Conservation (phyloP, 164 flowering plant species). For the Vitis cinerea region DNA sequence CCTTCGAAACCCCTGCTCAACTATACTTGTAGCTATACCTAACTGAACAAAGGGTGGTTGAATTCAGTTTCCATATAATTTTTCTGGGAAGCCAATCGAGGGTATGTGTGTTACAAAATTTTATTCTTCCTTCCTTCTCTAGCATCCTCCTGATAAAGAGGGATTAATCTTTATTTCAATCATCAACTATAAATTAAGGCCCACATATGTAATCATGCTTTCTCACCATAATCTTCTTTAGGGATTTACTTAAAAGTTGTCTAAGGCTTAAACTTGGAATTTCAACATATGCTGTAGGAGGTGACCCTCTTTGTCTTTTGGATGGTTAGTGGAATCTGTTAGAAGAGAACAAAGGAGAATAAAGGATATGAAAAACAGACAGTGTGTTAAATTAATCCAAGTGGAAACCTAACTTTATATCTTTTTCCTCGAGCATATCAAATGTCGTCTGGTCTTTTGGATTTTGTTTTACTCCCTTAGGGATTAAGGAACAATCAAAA, state of each 20-base stretch:
- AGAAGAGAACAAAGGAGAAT: not conserved
- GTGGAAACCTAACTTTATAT: not conserved
- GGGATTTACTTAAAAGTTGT: not conserved
- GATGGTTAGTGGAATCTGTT: not conserved
- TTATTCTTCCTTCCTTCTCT: not conserved
- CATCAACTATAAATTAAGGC: constrained; percentile 1
- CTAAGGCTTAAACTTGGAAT: not conserved
- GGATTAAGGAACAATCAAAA: too few species aligned
- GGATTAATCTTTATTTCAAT: not conserved
- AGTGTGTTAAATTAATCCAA: not conserved
- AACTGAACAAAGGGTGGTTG: too few species aligned
- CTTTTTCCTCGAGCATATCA: not conserved
- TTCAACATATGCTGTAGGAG: not conserved
- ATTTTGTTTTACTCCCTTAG: too few species aligned
- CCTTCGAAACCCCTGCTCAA: too few species aligned
- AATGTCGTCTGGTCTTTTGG: not conserved
- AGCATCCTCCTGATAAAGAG: not conserved
- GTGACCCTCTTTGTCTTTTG: not conserved
- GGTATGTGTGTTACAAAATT: too few species aligned
- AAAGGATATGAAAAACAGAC: not conserved
- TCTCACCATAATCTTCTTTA: not conserved
- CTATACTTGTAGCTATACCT: too few species aligned
- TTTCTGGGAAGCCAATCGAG: too few species aligned
- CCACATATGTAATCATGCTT: constrained; percentile 12
- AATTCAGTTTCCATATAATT: too few species aligned